A percentile compares a stretch with the other conserved stretches of the same genome.
Evolutionary conservation across 108 stramenopile species (phyloP).

Genomic region (Schizochytrium sp.): DNA sequence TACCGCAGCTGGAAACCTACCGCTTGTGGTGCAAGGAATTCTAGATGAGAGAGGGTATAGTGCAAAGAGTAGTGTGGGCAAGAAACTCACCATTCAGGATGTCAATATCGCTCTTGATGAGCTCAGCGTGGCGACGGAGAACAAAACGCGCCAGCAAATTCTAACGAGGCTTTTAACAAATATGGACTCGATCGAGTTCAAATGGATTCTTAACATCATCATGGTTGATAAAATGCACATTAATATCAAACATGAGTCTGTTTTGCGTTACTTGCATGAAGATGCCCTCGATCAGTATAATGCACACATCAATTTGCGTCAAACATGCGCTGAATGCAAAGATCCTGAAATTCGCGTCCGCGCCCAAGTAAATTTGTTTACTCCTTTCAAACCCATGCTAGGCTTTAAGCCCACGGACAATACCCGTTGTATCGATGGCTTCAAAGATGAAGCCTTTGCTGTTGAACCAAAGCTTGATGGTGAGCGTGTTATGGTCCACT

Average conservation of each 20-base stretch:
- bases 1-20: neutral
- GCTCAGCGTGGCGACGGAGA: neutral
- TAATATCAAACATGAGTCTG: neutral
- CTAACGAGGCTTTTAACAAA: neutral
- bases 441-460: neutral
- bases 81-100: neutral
- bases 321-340: neutral
- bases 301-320: neutral
- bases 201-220: slow-evolving; percentile 33
- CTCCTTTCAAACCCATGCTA: slow-evolving; percentile 34
- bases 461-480: slow-evolving; percentile 28
- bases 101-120: neutral
- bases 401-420: neutral
- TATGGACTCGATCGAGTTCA: slow-evolving; percentile 7
- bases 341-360: neutral
- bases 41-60: neutral
- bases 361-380: neutral
- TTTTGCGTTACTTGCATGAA: slow-evolving; percentile 18
- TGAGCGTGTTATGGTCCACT: slow-evolving; percentile 19
- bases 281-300: slow-evolving; percentile 45
- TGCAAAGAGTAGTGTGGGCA: neutral
- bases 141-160: neutral
- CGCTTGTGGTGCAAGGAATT: neutral
- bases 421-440: neutral
- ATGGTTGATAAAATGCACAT: slow-evolving; percentile 40